Base-by-base conservation (phyloP, 148 eudicot genomes). In the Silene latifolia region DNA sequence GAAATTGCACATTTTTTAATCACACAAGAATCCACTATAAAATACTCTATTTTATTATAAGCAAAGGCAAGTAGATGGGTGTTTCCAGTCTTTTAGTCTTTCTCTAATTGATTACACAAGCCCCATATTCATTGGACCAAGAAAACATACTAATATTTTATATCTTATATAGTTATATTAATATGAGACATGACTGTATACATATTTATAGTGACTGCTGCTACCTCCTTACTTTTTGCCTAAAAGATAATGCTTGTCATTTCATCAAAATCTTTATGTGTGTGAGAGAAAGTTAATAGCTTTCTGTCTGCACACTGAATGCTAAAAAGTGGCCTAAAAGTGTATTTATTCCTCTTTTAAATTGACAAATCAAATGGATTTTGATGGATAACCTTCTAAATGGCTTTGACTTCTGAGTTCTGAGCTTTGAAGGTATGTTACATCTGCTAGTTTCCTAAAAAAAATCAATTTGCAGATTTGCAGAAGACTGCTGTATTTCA, bases 391-490 rank as follows among this genome's bases (percentile, higher is more conserved):
- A 74, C n/a, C 14, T 54, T 32, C 10, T 47, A 59, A 59, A 20
- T 59, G 24, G 24, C 63, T 63, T 17, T 63, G 67, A 63, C 67
- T 63, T 63, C 8, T 58, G 29, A 17, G 23, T 63, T 63, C 8
- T 58, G 29, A 17, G 23, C 46, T 79, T 65, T 73, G 32, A 69
- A 79, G 70, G 78, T 74, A 74, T 79, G 74, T 78, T 47, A 48
- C 73, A 32, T 32, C 24, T 35, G 21, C 44, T 35, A 11, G 21
- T 66, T 35, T 66, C 44, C 71, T 66, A 19, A 65, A 27, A 27
- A 14, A 54, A 44, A 6, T 66, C 8, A 27, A 19, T 29, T 39
- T 64, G 10, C 70, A 71, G 42, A 19, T 29, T 39, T 64, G 10
- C 70, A 71, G 42, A 77, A 29, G 14, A 71, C 23, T 57, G 71